Percentiles rank a stretch among this genome's conserved stretches.
These are phyloP conservation scores for Spiraea crenata DNA, from an alignment of 331 rosid species.

Conservation along the genomic window DNA sequence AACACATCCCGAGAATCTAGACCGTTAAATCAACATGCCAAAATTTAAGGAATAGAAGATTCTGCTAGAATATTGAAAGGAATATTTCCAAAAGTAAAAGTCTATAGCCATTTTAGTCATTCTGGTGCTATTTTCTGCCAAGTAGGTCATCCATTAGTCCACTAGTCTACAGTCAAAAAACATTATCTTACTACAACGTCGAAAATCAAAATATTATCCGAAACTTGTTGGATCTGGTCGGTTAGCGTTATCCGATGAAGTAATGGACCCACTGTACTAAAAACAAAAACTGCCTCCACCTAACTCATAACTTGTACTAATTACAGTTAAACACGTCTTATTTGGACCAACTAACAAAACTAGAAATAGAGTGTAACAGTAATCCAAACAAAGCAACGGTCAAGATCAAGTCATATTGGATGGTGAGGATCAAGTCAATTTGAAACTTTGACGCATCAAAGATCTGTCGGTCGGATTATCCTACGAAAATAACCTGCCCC, in stretches of 20 bases:
- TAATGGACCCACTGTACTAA: neutral
- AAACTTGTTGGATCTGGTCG: conserved; percentile 26
- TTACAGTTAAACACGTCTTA: neutral
- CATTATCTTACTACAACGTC: conserved; percentile 5
- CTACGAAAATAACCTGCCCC: neutral
- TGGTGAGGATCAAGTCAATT: no score
- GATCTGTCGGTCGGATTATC: no score
- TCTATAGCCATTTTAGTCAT: neutral
- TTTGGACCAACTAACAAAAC: conserved; percentile 31
- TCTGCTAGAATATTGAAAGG: neutral
- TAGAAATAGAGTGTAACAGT: neutral
- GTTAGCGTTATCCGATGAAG: conserved; percentile 41
- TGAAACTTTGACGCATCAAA: no score
- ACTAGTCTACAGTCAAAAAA: conserved; percentile 5
- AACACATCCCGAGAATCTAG: neutral
- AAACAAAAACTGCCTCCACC: neutral
- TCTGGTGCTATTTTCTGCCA: no score
- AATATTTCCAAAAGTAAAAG: conserved; percentile 17
- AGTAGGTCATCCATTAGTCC: neutral
- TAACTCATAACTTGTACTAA: neutral
- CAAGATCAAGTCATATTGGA: no score
- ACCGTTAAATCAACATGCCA: conserved; percentile 2
- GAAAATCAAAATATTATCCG: conserved; percentile 10
- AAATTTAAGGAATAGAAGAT: conserved; percentile 19
- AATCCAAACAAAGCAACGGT: no score